Evolutionary conservation across 2,329 filamentous ascomycete species (phyloP), one percentile per base, ranked within the genome.

Genomic region (Zymoseptoria brevis): DNA sequence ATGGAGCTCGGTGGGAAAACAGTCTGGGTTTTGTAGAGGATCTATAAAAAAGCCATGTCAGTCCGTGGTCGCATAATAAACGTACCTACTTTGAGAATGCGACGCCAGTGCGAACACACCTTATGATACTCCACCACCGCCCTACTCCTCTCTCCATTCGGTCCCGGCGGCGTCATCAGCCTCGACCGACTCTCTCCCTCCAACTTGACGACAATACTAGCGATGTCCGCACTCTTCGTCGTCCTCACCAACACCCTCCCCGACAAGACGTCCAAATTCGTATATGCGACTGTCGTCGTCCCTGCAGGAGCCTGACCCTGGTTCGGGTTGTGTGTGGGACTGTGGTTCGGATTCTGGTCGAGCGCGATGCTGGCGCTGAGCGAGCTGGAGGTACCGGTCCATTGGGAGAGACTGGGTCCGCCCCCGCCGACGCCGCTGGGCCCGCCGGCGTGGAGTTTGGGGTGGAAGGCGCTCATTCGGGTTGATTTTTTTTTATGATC

Each of bases 181-280:
- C 87, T 81, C 4, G 88, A 92, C 62, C 81, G 81, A 53, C 85
- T 85, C 75, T 94, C 88, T 66, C 89, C 89, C 71, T 94, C 89
- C 30, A 94, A 83, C 77, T 94, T 94, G 69, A 93, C 88, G 45
- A 90, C 79, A 63, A 94, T 86, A 48, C 73, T 75, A 58, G 74
- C 75, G 30, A 83, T 72, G 64, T 76, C 78, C 57, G 74, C 75
- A 21, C 75, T 74, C 64, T 73, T 78, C 6, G 72, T 69, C 19
- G 76, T 73, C 45, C 76, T 71, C 52, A 83, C 67, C 8, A 75
- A 61, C 22, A 82, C 76, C 59, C 73, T 74, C 57, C 89, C 89
- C 29, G 79, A 80, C 60, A 94, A 81, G 62, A 82, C 76, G 73
- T 93, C 89, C 67, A 92, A 84, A 71, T 93, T 93, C 55, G 89